Evolutionary conservation across 2,329 filamentous ascomycete genomes (phyloP).

Genomic region (Trichoderma lentiforme): DNA sequence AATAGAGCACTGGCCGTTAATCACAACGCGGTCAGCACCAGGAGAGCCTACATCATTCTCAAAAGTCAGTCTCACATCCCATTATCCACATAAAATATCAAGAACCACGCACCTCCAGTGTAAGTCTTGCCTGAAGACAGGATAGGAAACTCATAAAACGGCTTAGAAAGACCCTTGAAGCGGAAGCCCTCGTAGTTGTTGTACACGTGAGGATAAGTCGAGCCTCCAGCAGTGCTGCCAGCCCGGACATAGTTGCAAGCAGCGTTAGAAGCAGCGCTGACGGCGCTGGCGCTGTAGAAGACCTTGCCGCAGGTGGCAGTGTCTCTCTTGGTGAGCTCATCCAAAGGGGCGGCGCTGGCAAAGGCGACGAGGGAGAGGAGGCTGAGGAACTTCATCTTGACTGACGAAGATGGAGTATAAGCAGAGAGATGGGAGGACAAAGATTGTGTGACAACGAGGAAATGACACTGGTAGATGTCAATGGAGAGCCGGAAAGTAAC

Average conservation of each 20-base stretch:
- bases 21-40: constrained; percentile 64
- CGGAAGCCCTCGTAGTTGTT: constrained; percentile 38
- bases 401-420: not conserved
- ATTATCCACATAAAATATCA: no score
- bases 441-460: no score
- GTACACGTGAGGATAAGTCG: constrained; percentile 37
- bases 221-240: constrained; percentile 27
- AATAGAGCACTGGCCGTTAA: constrained; percentile 49
- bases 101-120: constrained; percentile 29
- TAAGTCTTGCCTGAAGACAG: constrained; percentile 30
- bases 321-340: constrained; percentile 18
- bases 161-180: constrained; percentile 29
- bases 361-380: constrained; percentile 30
- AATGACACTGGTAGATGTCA: not conserved
- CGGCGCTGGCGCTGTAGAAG: constrained; percentile 28
- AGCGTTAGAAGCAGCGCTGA: constrained; percentile 29
- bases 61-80: not conserved
- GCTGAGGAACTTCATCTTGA: constrained; percentile 28
- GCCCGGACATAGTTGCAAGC: constrained; percentile 27
- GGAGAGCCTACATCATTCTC: constrained; percentile 35
- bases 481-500: not conserved
- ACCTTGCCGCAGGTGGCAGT: constrained; percentile 29
- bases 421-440: not conserved
- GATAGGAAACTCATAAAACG: constrained; percentile 41
- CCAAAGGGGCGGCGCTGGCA: constrained; percentile 27